Evolutionary conservation across 495 filamentous ascomycete species (phyloP).

Genomic region (Geopyxis carbonaria): DNA sequence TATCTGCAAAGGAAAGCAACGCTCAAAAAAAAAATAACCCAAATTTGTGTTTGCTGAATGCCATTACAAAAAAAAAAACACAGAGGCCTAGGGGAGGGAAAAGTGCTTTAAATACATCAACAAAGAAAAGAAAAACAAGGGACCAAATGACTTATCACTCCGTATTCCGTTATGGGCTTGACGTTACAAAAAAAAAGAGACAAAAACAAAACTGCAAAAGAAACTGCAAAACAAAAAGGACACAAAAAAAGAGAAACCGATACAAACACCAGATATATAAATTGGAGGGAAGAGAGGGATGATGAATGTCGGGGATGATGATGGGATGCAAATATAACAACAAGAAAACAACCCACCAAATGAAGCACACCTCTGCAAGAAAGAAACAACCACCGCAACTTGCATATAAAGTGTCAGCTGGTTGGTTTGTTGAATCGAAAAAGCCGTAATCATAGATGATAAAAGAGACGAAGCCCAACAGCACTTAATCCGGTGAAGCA

Average conservation of each 20-base stretch:
- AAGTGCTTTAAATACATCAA: too few relatives aligned
- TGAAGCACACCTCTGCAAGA: constrained; percentile 17
- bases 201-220: constrained; percentile 6
- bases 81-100: too few relatives aligned
- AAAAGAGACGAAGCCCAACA: too few relatives aligned
- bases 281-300: background rate
- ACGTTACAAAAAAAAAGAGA: constrained; percentile 9
- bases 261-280: constrained; percentile 19
- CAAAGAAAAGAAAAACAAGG: constrained; percentile 11
- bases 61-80: too few relatives aligned
- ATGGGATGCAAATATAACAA: too few relatives aligned
- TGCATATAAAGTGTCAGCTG: constrained; percentile 13
- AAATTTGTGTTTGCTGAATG: too few relatives aligned
- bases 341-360: constrained; percentile 6
- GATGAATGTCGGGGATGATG: too few relatives aligned
- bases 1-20: too few relatives aligned
- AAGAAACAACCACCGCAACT: constrained; percentile 16
- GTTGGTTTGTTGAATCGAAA: too few relatives aligned
- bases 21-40: too few relatives aligned
- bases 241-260: constrained; percentile 17
- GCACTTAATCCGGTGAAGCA: too few relatives aligned
- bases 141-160: constrained; percentile 12
- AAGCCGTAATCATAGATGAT: too few relatives aligned
- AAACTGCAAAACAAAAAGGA: constrained; percentile 15
- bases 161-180: constrained; percentile 1